These are phyloP conservation scores for Buxus sempervirens DNA, from an alignment of 164 flowering plant genomes.

Conservation along the genomic window DNA sequence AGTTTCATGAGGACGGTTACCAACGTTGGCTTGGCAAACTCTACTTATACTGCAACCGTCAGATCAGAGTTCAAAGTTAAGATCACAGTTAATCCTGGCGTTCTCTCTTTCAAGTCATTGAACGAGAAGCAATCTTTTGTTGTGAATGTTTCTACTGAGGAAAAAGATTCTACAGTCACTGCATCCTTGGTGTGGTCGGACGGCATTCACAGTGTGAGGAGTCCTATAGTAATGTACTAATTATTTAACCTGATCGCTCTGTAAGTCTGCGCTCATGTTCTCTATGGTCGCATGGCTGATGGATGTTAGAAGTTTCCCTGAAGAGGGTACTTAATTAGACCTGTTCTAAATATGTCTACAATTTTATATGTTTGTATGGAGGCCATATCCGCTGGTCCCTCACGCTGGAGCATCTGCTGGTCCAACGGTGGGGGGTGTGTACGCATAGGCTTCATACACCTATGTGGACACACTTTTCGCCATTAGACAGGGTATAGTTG, in stretches of 20 bases:
- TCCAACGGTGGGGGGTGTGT: too few species aligned
- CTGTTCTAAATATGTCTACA: too few species aligned
- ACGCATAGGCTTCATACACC: too few species aligned
- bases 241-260: neutral
- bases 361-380: too few species aligned
- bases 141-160: constrained; percentile 20
- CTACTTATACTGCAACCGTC: constrained; percentile 27
- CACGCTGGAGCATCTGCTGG: too few species aligned
- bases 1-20: constrained; percentile 36
- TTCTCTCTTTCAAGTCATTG: constrained; percentile 28
- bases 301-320: neutral
- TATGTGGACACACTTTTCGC: too few species aligned
- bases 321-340: too few species aligned
- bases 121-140: constrained; percentile 32
- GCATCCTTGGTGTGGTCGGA: constrained; percentile 33
- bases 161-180: neutral
- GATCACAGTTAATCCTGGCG: constrained; percentile 26
- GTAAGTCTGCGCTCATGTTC: too few species aligned
- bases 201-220: constrained; percentile 30
- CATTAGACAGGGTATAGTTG: too few species aligned
- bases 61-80: neutral
- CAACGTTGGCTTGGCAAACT: constrained; percentile 38
- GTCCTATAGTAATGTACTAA: constrained; percentile 27
- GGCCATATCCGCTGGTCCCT: too few species aligned
- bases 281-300: neutral